These are phyloP conservation scores for Trichosporon inkin DNA, from an alignment of 1,284 basidiomycete genomes.

Conservation along the genomic window DNA sequence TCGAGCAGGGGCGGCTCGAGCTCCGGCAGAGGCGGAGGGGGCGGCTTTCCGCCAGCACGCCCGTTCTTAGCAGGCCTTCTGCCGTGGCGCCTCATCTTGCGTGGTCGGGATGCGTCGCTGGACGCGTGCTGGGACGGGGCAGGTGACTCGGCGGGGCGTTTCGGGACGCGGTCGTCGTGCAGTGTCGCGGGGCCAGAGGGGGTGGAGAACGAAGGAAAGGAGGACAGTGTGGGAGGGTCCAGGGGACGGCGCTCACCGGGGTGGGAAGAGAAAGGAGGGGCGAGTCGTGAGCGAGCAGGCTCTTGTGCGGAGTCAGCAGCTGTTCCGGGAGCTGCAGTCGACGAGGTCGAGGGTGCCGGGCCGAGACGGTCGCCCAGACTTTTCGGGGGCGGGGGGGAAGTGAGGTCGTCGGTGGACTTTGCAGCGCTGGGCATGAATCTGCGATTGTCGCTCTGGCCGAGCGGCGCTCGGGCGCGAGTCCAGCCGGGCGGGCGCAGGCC, in stretches of 20 bases:
- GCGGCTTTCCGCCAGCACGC: constrained; percentile 1
- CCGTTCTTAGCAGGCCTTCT: constrained; percentile 3
- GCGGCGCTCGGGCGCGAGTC: constrained; percentile 3
- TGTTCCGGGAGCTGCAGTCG: neutral
- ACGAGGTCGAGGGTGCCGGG: neutral
- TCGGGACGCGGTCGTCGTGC: no score
- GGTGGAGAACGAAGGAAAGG: neutral
- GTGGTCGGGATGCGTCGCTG: neutral
- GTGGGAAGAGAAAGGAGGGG: neutral
- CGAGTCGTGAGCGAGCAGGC: neutral
- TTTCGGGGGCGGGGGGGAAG: neutral
- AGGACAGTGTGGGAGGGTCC: neutral
- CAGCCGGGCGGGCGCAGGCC: no score
- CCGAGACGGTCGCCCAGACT: no score
- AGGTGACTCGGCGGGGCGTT: neutral
- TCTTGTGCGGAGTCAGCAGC: neutral
- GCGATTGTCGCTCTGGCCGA: neutral
- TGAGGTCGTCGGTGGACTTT: neutral
- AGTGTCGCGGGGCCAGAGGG: no score
- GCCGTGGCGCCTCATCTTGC: constrained; percentile 4
- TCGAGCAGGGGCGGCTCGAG: constrained; percentile 31
- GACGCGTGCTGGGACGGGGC: neutral
- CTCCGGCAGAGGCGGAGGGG: constrained; percentile 14
- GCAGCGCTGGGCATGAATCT: constrained; percentile 7
- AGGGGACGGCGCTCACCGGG: neutral